A percentile compares a stretch with the other conserved stretches of the same genome.
phyloP scores from a whole-genome alignment of 371 early-diverging fungal genomes.

The Fennellomyces sp. region DNA sequence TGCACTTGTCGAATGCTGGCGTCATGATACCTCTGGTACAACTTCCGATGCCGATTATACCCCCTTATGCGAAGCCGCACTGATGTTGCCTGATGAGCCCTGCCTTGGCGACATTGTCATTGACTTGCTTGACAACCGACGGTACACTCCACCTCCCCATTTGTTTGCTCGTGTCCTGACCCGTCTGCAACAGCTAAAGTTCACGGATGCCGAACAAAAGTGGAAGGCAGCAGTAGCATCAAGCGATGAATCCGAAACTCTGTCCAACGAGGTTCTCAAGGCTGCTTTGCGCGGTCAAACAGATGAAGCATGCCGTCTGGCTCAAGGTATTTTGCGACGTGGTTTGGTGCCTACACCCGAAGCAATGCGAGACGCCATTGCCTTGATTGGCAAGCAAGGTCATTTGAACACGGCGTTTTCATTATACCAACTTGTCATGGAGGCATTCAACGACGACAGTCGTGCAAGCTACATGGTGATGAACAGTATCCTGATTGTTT shows the following conservation, averaged over 20 bases:
- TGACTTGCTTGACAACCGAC: conserved; percentile 1
- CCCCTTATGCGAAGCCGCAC: conserved; percentile 20
- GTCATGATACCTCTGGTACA: not conserved
- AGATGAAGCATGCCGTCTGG: conserved; percentile 23
- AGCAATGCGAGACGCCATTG: conserved; percentile 45
- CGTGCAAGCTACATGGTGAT: conserved; percentile 36
- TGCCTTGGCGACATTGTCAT: not conserved
- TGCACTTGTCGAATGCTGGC: conserved; percentile 1
- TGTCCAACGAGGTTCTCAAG: conserved; percentile 18
- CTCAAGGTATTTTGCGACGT: conserved; percentile 19
- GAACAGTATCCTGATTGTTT: conserved; percentile 62
- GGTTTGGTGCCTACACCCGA: conserved; percentile 37
- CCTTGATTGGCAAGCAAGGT: conserved; percentile 49
- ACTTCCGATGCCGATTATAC: conserved; percentile 6
- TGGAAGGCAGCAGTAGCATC: conserved; percentile 14
- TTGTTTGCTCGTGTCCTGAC: not conserved
- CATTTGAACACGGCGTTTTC: conserved; percentile 29
- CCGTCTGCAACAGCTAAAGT: conserved; percentile 10
- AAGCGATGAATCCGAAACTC: not conserved
- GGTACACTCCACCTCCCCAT: not conserved
- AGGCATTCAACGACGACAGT: conserved; percentile 26
- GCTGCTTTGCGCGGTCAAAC: conserved; percentile 25
- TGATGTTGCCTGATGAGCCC: conserved; percentile 10
- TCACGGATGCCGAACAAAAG: conserved; percentile 8
- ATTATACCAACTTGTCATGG: conserved; percentile 32